Evolutionary conservation across 306 rosid species (phyloP).

Genomic region (Oemleria cerasiformis): DNA sequence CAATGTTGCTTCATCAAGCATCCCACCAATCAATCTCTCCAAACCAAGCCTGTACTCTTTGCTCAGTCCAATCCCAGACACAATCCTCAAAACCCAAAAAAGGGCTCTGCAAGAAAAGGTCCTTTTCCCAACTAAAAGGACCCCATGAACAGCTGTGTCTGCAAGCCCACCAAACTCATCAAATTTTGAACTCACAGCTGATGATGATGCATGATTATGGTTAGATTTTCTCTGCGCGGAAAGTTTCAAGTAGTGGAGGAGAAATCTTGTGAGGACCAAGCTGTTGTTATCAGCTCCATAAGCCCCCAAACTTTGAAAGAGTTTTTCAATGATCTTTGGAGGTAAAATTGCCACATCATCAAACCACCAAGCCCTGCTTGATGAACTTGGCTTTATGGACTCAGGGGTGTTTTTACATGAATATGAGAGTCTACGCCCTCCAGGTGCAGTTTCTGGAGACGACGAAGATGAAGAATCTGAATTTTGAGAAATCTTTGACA

Average conservation of each 20-base stretch:
- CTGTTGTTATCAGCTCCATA: constrained; percentile 45
- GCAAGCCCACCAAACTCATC: constrained; percentile 56
- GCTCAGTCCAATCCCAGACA: constrained; percentile 49
- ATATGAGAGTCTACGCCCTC: constrained; percentile 34
- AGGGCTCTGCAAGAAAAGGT: constrained; percentile 63
- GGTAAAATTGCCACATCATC: constrained; percentile 59
- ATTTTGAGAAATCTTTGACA: constrained; percentile 49
- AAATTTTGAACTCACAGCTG: constrained; percentile 1
- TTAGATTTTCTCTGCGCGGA: constrained; percentile 30
- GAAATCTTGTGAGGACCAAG: constrained; percentile 58
- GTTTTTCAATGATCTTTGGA: constrained; percentile 55
- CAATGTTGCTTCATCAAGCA: constrained; percentile 57
- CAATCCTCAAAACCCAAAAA: constrained; percentile 60
- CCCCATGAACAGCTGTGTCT: constrained; percentile 60
- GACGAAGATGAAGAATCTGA: constrained; percentile 52
- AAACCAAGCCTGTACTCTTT: constrained; percentile 44
- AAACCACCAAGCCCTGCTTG: constrained; percentile 73
- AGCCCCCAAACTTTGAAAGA: constrained; percentile 44
- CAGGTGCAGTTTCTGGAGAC: constrained; percentile 46
- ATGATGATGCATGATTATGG: constrained; percentile 7
- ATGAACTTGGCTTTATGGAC: constrained; percentile 31
- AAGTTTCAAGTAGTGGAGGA: constrained; percentile 56
- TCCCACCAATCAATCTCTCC: constrained; percentile 70
- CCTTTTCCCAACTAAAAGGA: constrained; percentile 39
- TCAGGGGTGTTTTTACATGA: constrained; percentile 46